A percentile compares a stretch with the other conserved stretches of the same genome.
Conservation (phyloP, 257 asterid genomes). For the Sherardia arvensis region DNA sequence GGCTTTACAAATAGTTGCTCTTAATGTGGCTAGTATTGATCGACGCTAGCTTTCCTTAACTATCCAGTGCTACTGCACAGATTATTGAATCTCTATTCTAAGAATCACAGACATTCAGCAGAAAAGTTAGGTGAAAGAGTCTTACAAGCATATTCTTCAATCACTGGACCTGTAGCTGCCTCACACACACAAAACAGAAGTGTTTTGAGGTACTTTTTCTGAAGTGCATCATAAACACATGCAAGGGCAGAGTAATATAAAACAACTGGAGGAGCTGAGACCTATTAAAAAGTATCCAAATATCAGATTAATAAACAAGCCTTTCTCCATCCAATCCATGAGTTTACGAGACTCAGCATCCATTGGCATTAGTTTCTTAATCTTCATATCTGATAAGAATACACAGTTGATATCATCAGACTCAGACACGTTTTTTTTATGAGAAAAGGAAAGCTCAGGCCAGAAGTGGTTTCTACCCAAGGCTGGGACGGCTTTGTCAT, state of each 20-base stretch:
- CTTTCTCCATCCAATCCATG: slow-evolving; percentile 98
- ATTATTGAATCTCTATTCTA: neutral
- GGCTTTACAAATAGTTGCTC: too few species aligned
- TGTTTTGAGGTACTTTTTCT: slow-evolving; percentile 84
- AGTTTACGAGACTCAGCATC: slow-evolving; percentile 95
- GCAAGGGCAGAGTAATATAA: slow-evolving; percentile 11
- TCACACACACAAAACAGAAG: slow-evolving; percentile 81
- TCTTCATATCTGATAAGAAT: slow-evolving; percentile 66
- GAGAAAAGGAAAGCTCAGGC: neutral
- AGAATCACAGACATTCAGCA: neutral
- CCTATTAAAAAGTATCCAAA: neutral
- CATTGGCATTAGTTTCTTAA: slow-evolving; percentile 96
- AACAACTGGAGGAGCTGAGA: slow-evolving; percentile 7
- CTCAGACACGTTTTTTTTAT: too few species aligned
- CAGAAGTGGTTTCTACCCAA: slow-evolving; percentile 38
- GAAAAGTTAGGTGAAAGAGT: neutral
- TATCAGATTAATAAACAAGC: slow-evolving; percentile 21
- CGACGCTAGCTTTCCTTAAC: neutral
- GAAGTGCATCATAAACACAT: slow-evolving; percentile 95
- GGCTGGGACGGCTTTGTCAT: slow-evolving; percentile 88
- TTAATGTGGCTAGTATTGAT: neutral
- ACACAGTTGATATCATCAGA: slow-evolving; percentile 13
- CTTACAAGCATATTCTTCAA: slow-evolving; percentile 91
- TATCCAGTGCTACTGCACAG: neutral
- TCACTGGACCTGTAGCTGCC: slow-evolving; percentile 72